Percentiles rank a stretch among this genome's conserved stretches.
Evolutionary conservation across 2,329 filamentous ascomycete genomes (phyloP).

Genomic region (Aspergillus texensis): DNA sequence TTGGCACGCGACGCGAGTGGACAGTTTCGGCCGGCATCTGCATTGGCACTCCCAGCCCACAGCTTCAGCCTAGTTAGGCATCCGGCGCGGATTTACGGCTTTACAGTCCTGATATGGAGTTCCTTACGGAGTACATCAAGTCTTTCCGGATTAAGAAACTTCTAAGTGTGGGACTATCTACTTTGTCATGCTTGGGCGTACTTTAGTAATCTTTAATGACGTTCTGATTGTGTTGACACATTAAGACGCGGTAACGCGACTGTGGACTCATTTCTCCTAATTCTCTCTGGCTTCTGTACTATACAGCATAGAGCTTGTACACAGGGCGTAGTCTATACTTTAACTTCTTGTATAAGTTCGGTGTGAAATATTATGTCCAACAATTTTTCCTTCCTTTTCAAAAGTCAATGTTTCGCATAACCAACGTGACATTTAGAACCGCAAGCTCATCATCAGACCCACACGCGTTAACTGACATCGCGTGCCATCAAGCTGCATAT

Average conservation of each 20-base stretch:
- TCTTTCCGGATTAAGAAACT: background rate
- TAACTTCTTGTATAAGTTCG: background rate
- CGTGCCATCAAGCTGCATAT: background rate
- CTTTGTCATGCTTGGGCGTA: background rate
- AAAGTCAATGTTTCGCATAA: background rate
- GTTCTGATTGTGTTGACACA: background rate
- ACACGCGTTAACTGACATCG: background rate
- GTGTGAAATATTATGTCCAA: background rate
- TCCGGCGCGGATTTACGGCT: constrained; percentile 17
- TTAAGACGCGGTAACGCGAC: background rate
- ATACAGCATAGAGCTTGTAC: background rate
- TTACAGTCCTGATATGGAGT: constrained; percentile 4
- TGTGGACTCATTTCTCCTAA: background rate
- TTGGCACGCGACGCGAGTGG: constrained; percentile 3
- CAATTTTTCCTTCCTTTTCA: background rate
- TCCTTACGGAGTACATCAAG: background rate
- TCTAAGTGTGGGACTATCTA: background rate
- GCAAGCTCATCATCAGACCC: background rate
- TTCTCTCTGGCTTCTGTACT: no score
- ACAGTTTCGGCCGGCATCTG: background rate
- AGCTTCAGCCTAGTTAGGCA: constrained; percentile 6
- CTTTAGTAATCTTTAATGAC: background rate
- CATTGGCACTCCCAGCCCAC: constrained; percentile 2
- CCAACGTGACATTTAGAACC: background rate
- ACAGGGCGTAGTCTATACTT: background rate